phyloP scores from a whole-genome alignment of 805 yeast species.

The Sugiyamaella chiloensis region DNA sequence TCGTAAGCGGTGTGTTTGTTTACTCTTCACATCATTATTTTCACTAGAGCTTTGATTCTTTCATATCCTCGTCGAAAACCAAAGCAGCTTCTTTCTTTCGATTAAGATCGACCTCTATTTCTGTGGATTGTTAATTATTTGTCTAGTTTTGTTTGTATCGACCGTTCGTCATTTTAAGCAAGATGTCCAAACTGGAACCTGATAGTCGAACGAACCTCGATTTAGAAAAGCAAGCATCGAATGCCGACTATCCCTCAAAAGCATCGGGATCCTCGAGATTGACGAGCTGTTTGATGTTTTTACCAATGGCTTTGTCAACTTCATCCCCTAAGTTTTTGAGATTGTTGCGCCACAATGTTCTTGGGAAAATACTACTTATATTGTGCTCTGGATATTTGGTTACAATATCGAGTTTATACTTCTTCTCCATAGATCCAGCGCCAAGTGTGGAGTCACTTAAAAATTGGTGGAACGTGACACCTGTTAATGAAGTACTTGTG shows the following conservation, averaged over 20 bases:
- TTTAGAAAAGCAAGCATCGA: not conserved
- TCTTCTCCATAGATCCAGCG: conserved; percentile 16
- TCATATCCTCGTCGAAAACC: too few relatives aligned
- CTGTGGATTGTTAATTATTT: too few relatives aligned
- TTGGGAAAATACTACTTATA: conserved; percentile 19
- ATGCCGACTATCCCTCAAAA: not conserved
- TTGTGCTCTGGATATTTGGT: conserved; percentile 17
- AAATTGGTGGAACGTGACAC: not conserved
- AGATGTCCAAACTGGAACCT: too few relatives aligned
- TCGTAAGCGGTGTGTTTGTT: too few relatives aligned
- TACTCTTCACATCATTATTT: too few relatives aligned
- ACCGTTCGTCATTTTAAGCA: too few relatives aligned
- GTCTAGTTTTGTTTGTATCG: too few relatives aligned
- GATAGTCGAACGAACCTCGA: too few relatives aligned
- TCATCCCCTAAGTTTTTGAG: not conserved
- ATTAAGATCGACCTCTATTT: too few relatives aligned
- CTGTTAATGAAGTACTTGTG: not conserved
- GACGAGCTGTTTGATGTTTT: conserved; percentile 1
- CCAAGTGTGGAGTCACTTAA: conserved; percentile 8
- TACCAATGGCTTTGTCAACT: not conserved
- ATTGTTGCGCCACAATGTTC: conserved; percentile 14
- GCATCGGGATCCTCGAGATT: conserved; percentile 3
- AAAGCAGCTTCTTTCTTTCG: too few relatives aligned
- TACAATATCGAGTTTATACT: conserved; percentile 15
- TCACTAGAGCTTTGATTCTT: too few relatives aligned